Conservation (phyloP, 345 rosid species). For the Rhizophora apiculata region DNA sequence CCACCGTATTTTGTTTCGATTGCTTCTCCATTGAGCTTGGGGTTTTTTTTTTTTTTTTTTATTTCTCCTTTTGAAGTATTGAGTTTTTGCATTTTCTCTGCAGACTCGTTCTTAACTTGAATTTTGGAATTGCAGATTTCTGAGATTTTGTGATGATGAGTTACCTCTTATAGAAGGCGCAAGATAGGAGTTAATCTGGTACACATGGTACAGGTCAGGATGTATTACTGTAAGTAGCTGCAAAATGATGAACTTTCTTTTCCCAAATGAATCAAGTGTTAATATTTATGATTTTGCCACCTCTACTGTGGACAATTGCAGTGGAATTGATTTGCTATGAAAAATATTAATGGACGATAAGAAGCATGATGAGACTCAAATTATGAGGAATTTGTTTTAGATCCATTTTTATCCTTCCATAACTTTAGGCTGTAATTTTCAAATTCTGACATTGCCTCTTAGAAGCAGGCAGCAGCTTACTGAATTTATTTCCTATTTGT, state of each 20-base stretch:
- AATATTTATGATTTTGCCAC: neutral
- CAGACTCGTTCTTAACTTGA: slow-evolving; percentile 12
- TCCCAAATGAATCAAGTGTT: neutral
- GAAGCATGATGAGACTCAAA: too few relatives aligned
- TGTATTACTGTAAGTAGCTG: slow-evolving; percentile 13
- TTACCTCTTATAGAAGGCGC: slow-evolving; percentile 10
- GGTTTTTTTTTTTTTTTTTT: neutral
- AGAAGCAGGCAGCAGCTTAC: too few relatives aligned
- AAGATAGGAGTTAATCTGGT: slow-evolving; percentile 1
- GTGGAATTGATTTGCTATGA: too few relatives aligned
- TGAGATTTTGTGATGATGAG: slow-evolving; percentile 59
- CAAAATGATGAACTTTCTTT: slow-evolving; percentile 1
- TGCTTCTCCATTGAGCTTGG: neutral
- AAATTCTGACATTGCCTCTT: too few relatives aligned
- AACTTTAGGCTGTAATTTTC: too few relatives aligned
- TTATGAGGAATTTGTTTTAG: too few relatives aligned
- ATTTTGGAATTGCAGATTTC: slow-evolving; percentile 56
- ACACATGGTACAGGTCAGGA: slow-evolving; percentile 9
- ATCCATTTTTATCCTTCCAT: too few relatives aligned
- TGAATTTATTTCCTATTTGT: too few relatives aligned
- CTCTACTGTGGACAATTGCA: too few relatives aligned
- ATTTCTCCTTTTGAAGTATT: neutral
- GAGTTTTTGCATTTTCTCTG: neutral
- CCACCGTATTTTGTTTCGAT: neutral
- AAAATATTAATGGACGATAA: too few relatives aligned